These are phyloP conservation scores for Vitis hybrid DNA, from an alignment of 177 flowering plant species.

Conservation along the genomic window DNA sequence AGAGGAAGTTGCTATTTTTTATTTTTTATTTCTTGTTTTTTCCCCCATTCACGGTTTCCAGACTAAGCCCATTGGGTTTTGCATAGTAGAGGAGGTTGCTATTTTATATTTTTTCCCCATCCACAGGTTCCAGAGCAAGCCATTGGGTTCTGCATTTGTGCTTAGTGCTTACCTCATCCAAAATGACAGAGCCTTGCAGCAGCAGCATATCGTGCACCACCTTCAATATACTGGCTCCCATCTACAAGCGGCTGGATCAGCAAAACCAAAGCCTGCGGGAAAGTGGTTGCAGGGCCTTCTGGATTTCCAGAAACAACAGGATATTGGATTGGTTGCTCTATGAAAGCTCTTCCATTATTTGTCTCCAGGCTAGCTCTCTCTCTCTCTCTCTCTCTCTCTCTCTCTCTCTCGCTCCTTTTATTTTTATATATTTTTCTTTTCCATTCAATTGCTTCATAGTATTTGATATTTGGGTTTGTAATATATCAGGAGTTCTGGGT, in stretches of 20 bases:
- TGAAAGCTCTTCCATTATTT: slow-evolving; percentile 88
- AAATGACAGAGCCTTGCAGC: too few species aligned
- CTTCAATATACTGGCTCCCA: slow-evolving; percentile 92
- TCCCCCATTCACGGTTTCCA: too few species aligned
- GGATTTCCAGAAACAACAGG: slow-evolving; percentile 73
- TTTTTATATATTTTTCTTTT: not conserved
- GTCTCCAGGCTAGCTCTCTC: slow-evolving; percentile 68
- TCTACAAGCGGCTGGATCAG: slow-evolving; percentile 74
- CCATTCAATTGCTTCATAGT: not conserved
- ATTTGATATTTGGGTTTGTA: not conserved
- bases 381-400: not conserved
- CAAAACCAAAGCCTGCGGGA: slow-evolving; percentile 71
- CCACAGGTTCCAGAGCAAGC: too few species aligned
- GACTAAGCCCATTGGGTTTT: too few species aligned
- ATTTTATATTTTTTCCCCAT: too few species aligned
- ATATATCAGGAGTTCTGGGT: slow-evolving; percentile 85
- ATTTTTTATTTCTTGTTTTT: too few species aligned
- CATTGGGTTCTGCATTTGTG: too few species aligned
- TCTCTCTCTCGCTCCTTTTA: not conserved
- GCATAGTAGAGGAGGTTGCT: too few species aligned
- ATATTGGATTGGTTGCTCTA: slow-evolving; percentile 77
- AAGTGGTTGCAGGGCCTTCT: slow-evolving; percentile 66
- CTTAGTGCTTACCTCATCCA: too few species aligned
- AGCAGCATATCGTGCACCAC: slow-evolving; percentile 78
- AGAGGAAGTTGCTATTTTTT: too few species aligned